These are phyloP conservation scores for Fusarium nygamai DNA, from an alignment of 2,329 filamentous ascomycete species.

Conservation along the genomic window DNA sequence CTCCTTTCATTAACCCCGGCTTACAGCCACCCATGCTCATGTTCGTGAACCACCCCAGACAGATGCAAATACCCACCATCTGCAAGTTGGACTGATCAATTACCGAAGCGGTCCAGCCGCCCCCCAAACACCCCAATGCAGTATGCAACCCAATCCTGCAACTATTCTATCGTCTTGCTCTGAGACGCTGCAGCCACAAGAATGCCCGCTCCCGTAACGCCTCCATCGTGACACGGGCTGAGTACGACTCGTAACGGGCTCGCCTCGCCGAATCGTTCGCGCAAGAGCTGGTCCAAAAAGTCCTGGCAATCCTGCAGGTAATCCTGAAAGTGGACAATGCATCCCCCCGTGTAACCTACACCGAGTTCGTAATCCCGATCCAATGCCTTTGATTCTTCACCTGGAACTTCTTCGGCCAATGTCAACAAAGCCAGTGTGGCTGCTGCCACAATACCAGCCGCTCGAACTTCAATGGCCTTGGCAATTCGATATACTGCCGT, in stretches of 20 bases:
- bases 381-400: constrained; percentile 36
- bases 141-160: constrained; percentile 25
- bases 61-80: constrained; percentile 13
- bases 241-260: constrained; percentile 58
- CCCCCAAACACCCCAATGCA: constrained; percentile 12
- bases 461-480: constrained; percentile 75
- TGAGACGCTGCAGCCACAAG: constrained; percentile 58
- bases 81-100: constrained; percentile 24
- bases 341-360: constrained; percentile 82
- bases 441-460: constrained; percentile 78
- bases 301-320: constrained; percentile 76
- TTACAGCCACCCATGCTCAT: constrained; percentile 18
- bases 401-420: constrained; percentile 72
- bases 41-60: constrained; percentile 14
- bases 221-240: constrained; percentile 68
- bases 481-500: constrained; percentile 72
- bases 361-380: constrained; percentile 65
- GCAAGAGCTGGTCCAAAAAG: constrained; percentile 69
- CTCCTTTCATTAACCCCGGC: constrained; percentile 15
- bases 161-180: constrained; percentile 50
- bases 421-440: constrained; percentile 75
- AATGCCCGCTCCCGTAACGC: constrained; percentile 70
- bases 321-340: constrained; percentile 81
- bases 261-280: constrained; percentile 39
- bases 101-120: constrained; percentile 37